phyloP scores from a whole-genome alignment of 495 filamentous ascomycete species.

The Penicillium diatomitis region DNA sequence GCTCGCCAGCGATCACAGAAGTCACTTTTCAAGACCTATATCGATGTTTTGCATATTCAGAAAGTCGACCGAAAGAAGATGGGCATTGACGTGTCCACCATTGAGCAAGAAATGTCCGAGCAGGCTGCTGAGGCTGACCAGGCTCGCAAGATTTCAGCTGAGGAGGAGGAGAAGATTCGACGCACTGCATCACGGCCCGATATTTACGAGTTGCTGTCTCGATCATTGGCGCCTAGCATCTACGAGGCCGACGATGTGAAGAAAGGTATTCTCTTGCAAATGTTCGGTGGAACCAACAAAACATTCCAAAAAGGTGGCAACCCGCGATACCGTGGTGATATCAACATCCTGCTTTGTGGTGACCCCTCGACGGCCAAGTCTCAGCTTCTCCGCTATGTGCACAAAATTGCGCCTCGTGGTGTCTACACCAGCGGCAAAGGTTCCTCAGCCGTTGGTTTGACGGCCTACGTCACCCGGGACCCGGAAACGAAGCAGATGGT shows the following conservation, averaged over 20 bases:
- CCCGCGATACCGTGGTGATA: conserved; percentile 91
- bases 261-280: conserved; percentile 91
- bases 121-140: conserved; percentile 71
- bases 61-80: conserved; percentile 92
- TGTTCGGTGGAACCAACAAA: conserved; percentile 99
- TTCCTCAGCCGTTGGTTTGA: conserved; percentile 96
- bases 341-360: conserved; percentile 93
- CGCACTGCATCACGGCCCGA: conserved; percentile 72
- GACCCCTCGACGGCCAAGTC: conserved; percentile 96
- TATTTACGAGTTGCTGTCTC: conserved; percentile 86
- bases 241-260: conserved; percentile 99
- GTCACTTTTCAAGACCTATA: conserved; percentile 93
- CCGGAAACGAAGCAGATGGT: conserved; percentile 91
- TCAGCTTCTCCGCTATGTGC: conserved; percentile 85
- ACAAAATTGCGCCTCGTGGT: conserved; percentile 94
- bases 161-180: conserved; percentile 86
- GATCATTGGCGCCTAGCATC: conserved; percentile 87
- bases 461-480: conserved; percentile 92
- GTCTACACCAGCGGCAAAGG: conserved; percentile 97
- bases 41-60: conserved; percentile 91
- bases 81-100: conserved; percentile 81
- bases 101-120: conserved; percentile 75
- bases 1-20: conserved; percentile 88
- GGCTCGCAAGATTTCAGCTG: conserved; percentile 72
- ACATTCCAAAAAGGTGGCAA: conserved; percentile 93